phyloP scores from a whole-genome alignment of 805 yeast genomes.

The Metschnikowia rubicola region DNA sequence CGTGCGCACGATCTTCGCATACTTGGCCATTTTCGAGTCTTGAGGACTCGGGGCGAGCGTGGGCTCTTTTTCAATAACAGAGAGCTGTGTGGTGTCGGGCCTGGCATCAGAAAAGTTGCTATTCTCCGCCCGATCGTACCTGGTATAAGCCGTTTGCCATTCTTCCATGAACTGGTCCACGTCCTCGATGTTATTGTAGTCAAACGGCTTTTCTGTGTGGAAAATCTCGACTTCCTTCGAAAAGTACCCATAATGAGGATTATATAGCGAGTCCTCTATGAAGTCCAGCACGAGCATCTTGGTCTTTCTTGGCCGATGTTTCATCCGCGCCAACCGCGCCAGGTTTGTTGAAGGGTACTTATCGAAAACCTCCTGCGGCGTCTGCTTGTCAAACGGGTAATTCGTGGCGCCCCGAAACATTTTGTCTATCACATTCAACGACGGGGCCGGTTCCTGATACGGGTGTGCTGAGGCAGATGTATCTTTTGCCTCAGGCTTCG shows the following conservation, averaged over 20 bases:
- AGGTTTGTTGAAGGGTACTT: constrained; percentile 34
- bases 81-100: background rate
- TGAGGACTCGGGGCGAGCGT: constrained; percentile 7
- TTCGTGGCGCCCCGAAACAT: constrained; percentile 39
- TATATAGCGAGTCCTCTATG: constrained; percentile 80
- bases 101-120: too few relatives aligned
- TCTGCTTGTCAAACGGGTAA: constrained; percentile 36
- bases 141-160: constrained; percentile 63
- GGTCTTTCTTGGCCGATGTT: constrained; percentile 53
- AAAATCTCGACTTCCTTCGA: constrained; percentile 75
- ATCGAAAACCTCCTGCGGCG: constrained; percentile 40
- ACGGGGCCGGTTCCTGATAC: constrained; percentile 18
- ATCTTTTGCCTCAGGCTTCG: too few relatives aligned
- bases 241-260: constrained; percentile 80
- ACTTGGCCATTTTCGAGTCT: constrained; percentile 22
- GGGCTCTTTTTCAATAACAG: constrained; percentile 6
- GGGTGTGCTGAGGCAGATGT: constrained; percentile 18
- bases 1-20: constrained; percentile 26
- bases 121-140: constrained; percentile 36
- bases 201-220: constrained; percentile 62
- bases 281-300: constrained; percentile 77
- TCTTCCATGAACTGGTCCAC: constrained; percentile 66
- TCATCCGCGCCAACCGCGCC: constrained; percentile 28
- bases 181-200: constrained; percentile 53
- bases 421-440: constrained; percentile 31